These are phyloP conservation scores for Paxillus rubicundulus DNA, from an alignment of 768 basidiomycete genomes.

Conservation along the genomic window DNA sequence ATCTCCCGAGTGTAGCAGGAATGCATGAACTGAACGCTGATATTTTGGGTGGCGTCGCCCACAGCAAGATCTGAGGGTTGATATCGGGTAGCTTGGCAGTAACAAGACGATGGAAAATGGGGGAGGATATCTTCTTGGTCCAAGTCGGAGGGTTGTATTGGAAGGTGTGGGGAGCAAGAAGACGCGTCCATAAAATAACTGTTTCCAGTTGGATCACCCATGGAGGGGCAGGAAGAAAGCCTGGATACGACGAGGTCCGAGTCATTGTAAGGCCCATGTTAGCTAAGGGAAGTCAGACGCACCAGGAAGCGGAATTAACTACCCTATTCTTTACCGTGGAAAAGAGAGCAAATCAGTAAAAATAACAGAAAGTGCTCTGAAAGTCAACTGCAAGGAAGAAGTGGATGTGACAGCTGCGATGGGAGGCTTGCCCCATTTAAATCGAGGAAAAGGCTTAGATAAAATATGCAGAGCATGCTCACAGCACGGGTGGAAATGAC, in stretches of 20 bases:
- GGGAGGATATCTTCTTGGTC: slow-evolving; percentile 16
- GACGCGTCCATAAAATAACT: slow-evolving; percentile 14
- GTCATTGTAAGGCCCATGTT: slow-evolving; percentile 22
- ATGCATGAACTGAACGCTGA: slow-evolving; percentile 32
- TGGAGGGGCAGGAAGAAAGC: slow-evolving; percentile 7
- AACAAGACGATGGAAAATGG: slow-evolving; percentile 15
- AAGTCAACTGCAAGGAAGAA: slow-evolving; percentile 1
- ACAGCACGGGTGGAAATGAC: slow-evolving; percentile 21
- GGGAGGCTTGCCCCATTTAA: slow-evolving; percentile 10
- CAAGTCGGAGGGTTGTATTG: slow-evolving; percentile 12
- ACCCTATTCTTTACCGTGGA: slow-evolving; percentile 29
- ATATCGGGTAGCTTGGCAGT: slow-evolving; percentile 9
- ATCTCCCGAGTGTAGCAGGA: slow-evolving; percentile 20
- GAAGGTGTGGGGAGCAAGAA: slow-evolving; percentile 6
- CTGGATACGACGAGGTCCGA: slow-evolving; percentile 16
- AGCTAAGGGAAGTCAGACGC: slow-evolving; percentile 10
- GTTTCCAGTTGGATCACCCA: slow-evolving; percentile 19
- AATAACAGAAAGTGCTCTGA: slow-evolving; percentile 3
- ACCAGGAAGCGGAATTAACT: slow-evolving; percentile 17
- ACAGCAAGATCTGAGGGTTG: slow-evolving; percentile 16
- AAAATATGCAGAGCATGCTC: slow-evolving; percentile 28
- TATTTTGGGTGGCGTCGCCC: slow-evolving; percentile 20
- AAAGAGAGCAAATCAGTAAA: slow-evolving; percentile 23
- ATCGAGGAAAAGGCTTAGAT: slow-evolving; percentile 16
- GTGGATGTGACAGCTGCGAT: neutral